Conservation (phyloP, 2,329 filamentous ascomycete genomes). For the Colletotrichum melonis region DNA sequence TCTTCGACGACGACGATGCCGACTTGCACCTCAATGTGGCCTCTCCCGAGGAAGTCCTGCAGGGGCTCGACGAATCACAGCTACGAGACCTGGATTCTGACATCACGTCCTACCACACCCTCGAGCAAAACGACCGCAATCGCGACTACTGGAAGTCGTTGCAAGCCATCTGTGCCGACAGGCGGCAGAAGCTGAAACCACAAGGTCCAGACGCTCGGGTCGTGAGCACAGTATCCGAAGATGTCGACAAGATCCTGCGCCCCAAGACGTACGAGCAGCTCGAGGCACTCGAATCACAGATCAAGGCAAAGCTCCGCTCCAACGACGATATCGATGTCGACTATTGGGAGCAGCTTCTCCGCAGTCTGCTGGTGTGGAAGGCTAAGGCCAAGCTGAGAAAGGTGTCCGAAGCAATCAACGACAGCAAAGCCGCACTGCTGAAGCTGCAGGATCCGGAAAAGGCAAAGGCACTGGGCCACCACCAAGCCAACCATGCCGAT, state of each 20-base stretch:
- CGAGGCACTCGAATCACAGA: slow-evolving; percentile 87
- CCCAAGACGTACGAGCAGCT: slow-evolving; percentile 90
- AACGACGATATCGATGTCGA: slow-evolving; percentile 95
- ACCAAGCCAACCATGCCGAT: slow-evolving; percentile 42
- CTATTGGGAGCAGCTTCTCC: slow-evolving; percentile 95
- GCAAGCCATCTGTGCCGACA: slow-evolving; percentile 83
- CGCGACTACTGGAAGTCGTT: slow-evolving; percentile 94
- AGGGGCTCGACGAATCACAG: slow-evolving; percentile 74
- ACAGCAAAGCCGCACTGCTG: slow-evolving; percentile 67
- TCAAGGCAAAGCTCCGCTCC: slow-evolving; percentile 85
- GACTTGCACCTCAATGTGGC: slow-evolving; percentile 81
- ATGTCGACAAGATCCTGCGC: slow-evolving; percentile 87
- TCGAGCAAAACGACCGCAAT: slow-evolving; percentile 84
- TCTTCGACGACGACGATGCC: slow-evolving; percentile 86
- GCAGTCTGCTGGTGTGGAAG: slow-evolving; percentile 89
- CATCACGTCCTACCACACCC: slow-evolving; percentile 80
- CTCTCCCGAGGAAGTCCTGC: slow-evolving; percentile 84
- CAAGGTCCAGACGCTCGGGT: slow-evolving; percentile 75
- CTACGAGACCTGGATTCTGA: slow-evolving; percentile 84
- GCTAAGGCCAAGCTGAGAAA: slow-evolving; percentile 85
- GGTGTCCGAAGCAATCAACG: slow-evolving; percentile 81
- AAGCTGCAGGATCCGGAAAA: slow-evolving; percentile 75
- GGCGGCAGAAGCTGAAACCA: slow-evolving; percentile 73
- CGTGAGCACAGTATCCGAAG: slow-evolving; percentile 83
- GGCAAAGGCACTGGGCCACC: slow-evolving; percentile 56